Base-by-base conservation (phyloP, 2,329 filamentous ascomycete species). In the Fusarium verticillioides region DNA sequence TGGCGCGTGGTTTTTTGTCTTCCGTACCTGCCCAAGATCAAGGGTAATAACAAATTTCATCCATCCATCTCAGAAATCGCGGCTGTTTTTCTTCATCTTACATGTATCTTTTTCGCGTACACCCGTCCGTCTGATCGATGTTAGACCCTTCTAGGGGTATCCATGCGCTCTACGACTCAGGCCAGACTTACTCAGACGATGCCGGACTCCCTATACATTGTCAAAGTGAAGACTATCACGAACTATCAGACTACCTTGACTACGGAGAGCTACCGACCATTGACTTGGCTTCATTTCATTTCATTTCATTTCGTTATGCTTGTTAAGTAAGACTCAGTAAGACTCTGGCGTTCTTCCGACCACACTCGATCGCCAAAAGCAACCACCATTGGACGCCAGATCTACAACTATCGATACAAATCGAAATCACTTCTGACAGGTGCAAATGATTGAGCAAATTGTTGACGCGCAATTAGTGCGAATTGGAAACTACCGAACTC, bases 1-100 rank as follows among this genome's bases (percentile, higher is more conserved):
- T 50, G 52, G 54, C 66, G 66, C 52, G 69, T 70, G 65, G 64
- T 70, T 70, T 70, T 69, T 63, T 67, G 39, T 57, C 60, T 56
- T 50, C 53, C 42, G 49, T 56, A 69, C 64, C 53, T 70, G 42
- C 52, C 60, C 66, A 58, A 60, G n/a, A 36, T 34, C 60, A 59
- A 63, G 65, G 65, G 46, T 49, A 28, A 52, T 70, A 47, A 28
- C 46, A 62, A 52, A 53, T 69, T 69, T 56, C 59, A 26, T 58
- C 50, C 58, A 52, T 53, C 65, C 63, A 68, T 63, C 47, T 30
- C 53, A 54, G 32, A 49, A 43, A 60, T 60, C 63, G 64, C 69
- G 64, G 40, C 70, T 72, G 56, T 58, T 73, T 69, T 63, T 68
- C 42, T 54, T 60, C 43, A 39, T 49, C 34, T 30, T 54, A 42